Evolutionary conservation across 805 yeast genomes (phyloP).

Genomic region (Cyberlindnera meyerae): DNA sequence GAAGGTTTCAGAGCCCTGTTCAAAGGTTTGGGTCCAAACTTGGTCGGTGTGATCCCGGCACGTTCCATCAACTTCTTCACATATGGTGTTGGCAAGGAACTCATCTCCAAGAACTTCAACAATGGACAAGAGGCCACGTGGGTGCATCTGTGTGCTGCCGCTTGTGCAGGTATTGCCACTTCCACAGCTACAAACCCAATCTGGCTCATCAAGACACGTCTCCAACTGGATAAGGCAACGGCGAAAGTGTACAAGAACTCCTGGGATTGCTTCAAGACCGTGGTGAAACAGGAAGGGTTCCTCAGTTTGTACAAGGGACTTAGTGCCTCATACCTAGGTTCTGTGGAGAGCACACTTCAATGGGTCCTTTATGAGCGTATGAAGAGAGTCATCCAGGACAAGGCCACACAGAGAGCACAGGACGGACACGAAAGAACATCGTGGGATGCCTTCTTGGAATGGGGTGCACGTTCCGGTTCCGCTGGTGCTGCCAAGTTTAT

Average conservation of each 20-base stretch:
- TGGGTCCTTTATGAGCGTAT: slow-evolving; percentile 97
- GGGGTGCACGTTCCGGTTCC: slow-evolving; percentile 96
- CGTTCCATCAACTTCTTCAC: slow-evolving; percentile 95
- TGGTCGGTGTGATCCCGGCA: slow-evolving; percentile 97
- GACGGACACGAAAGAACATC: slow-evolving; percentile 33
- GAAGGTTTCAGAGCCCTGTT: slow-evolving; percentile 89
- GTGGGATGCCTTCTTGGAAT: slow-evolving; percentile 67
- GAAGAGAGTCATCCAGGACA: slow-evolving; percentile 60
- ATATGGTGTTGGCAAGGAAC: slow-evolving; percentile 86
- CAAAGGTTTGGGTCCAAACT: slow-evolving; percentile 93
- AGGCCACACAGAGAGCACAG: slow-evolving; percentile 38
- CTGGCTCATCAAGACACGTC: slow-evolving; percentile 92
- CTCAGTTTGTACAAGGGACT: slow-evolving; percentile 83
- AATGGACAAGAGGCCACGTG: slow-evolving; percentile 75
- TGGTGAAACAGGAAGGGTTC: slow-evolving; percentile 73
- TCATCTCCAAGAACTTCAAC: slow-evolving; percentile 61
- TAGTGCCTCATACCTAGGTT: slow-evolving; percentile 91
- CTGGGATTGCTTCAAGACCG: slow-evolving; percentile 72
- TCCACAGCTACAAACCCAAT: slow-evolving; percentile 97
- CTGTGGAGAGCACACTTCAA: slow-evolving; percentile 86
- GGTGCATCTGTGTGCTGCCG: slow-evolving; percentile 83
- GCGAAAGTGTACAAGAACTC: slow-evolving; percentile 71
- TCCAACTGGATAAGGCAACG: slow-evolving; percentile 81
- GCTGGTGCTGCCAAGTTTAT: slow-evolving; percentile 95
- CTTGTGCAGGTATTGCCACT: slow-evolving; percentile 89